Conservation (phyloP, 257 asterid species). For the Forsythia viridissima region DNA sequence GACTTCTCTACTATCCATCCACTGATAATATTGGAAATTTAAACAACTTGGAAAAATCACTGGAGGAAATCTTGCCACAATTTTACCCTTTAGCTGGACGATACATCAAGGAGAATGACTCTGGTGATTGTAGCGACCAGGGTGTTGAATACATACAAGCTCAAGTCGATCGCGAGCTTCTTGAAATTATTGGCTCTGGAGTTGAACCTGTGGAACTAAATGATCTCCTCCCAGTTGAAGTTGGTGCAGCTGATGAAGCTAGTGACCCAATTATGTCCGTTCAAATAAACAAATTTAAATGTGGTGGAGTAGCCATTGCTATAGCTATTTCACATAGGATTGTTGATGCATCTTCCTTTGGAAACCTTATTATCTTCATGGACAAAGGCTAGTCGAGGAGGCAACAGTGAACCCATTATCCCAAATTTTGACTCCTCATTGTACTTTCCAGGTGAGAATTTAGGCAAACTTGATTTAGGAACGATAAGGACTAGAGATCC, state of each 20-base stretch:
- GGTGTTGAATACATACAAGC: no score
- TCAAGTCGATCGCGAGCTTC: no score
- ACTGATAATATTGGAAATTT: neutral
- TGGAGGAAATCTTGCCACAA: no score
- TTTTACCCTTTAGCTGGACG: no score
- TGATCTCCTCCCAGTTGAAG: neutral
- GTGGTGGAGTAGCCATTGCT: neutral
- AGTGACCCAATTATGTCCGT: neutral
- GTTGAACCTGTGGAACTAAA: no score
- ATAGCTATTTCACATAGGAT: neutral
- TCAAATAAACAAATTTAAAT: neutral
- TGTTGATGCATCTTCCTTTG: neutral
- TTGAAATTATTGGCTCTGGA: no score
- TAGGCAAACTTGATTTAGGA: neutral
- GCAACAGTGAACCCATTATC: neutral
- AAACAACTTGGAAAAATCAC: neutral
- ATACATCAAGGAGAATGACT: no score
- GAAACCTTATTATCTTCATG: neutral
- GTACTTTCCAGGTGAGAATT: conserved; percentile 8
- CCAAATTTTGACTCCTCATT: conserved; percentile 18
- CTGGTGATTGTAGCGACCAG: no score
- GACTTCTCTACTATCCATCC: conserved; percentile 8
- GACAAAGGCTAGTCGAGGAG: neutral
- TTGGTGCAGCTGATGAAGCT: neutral
- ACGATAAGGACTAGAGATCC: neutral